Evolutionary conservation across 139 green algal genomes (phyloP).

Genomic region (Chlorella ohadii): DNA sequence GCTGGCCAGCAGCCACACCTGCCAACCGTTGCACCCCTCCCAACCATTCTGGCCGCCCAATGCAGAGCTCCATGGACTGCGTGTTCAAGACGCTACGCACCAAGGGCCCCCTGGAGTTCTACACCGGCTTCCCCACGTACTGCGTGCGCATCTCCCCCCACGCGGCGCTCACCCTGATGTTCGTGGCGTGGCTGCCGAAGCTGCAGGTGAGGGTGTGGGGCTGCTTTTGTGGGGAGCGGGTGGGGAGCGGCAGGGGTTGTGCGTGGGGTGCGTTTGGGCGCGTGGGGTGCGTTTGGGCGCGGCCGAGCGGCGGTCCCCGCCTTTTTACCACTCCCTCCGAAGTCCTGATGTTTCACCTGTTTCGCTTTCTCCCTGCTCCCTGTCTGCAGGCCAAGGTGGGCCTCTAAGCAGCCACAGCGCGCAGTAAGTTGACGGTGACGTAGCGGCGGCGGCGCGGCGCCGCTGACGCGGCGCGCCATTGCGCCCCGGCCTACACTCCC

Average conservation of each 20-base stretch:
- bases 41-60: background rate
- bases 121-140: slow-evolving; percentile 78
- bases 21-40: background rate
- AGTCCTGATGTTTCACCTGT: too few relatives aligned
- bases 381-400: slow-evolving; percentile 65
- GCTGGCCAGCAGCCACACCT: too few relatives aligned
- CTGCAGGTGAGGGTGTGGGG: slow-evolving; percentile 59
- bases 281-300: too few relatives aligned
- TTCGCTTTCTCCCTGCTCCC: background rate
- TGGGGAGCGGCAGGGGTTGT: too few relatives aligned
- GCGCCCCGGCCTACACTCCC: too few relatives aligned
- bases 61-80: slow-evolving; percentile 91
- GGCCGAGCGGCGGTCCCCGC: too few relatives aligned
- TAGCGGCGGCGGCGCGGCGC: background rate
- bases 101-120: slow-evolving; percentile 94
- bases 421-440: background rate
- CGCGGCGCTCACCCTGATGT: slow-evolving; percentile 92
- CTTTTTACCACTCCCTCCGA: too few relatives aligned
- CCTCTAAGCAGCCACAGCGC: background rate
- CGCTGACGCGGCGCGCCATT: background rate
- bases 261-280: too few relatives aligned
- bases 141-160: slow-evolving; percentile 94
- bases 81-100: slow-evolving; percentile 76
- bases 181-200: slow-evolving; percentile 83
- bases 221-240: too few relatives aligned